phyloP scores from a whole-genome alignment of 805 yeast genomes.

The Yarrowia porcina region DNA sequence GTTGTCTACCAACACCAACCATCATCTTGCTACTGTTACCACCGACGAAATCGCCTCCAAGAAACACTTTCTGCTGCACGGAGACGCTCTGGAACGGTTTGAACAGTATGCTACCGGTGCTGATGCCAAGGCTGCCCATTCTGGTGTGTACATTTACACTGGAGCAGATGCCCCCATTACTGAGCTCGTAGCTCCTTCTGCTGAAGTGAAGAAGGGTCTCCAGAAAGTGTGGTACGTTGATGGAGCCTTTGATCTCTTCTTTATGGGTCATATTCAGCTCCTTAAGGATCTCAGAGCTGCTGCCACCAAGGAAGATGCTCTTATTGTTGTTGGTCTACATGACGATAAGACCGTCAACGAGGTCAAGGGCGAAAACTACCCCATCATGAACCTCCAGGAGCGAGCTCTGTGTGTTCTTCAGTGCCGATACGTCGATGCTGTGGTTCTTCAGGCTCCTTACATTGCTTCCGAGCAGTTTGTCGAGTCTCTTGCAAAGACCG shows the following conservation, averaged over 20 bases:
- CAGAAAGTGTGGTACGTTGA: constrained; percentile 52
- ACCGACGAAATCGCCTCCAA: constrained; percentile 29
- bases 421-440: constrained; percentile 77
- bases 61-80: constrained; percentile 34
- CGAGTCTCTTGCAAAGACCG: constrained; percentile 36
- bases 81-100: constrained; percentile 46
- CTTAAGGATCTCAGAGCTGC: constrained; percentile 48
- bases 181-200: constrained; percentile 6
- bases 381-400: constrained; percentile 85
- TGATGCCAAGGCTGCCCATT: constrained; percentile 58
- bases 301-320: constrained; percentile 42
- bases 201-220: constrained; percentile 26
- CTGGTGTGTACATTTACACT: constrained; percentile 52
- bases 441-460: constrained; percentile 68
- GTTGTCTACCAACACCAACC: constrained; percentile 58
- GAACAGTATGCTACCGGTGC: constrained; percentile 57
- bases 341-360: constrained; percentile 55
- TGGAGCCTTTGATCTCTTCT: constrained; percentile 89
- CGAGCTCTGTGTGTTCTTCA: constrained; percentile 84
- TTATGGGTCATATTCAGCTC: constrained; percentile 86
- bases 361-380: constrained; percentile 61
- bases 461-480: constrained; percentile 46
- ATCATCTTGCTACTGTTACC: constrained; percentile 45
- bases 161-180: constrained; percentile 30
- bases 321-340: constrained; percentile 65